A percentile compares a stretch with the other conserved stretches of the same genome.
phyloP scores from a whole-genome alignment of 2,329 filamentous ascomycete species.

The Calonectria crousiana region DNA sequence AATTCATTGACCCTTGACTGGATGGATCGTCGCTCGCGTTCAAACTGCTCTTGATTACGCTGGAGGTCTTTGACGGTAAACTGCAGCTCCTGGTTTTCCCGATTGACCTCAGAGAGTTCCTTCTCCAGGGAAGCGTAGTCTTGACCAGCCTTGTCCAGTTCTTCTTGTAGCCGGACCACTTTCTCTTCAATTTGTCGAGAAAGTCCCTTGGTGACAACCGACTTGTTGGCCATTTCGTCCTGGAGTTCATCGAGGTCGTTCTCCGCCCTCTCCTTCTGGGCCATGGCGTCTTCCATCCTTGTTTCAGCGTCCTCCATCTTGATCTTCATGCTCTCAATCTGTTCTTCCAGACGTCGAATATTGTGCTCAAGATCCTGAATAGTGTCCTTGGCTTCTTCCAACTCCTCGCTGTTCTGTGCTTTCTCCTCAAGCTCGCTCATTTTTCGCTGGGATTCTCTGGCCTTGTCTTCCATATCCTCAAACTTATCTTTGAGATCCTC shows the following conservation, averaged over 20 bases:
- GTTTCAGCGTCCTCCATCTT: slow-evolving; percentile 63
- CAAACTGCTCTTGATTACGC: slow-evolving; percentile 46
- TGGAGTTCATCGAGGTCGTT: slow-evolving; percentile 74
- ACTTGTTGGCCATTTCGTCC: slow-evolving; percentile 84
- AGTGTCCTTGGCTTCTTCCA: slow-evolving; percentile 68
- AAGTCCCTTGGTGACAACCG: slow-evolving; percentile 79
- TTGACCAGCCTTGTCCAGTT: slow-evolving; percentile 67
- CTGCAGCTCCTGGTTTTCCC: slow-evolving; percentile 60
- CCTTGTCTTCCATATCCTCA: slow-evolving; percentile 67
- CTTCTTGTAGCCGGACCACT: slow-evolving; percentile 73
- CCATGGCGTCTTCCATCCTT: slow-evolving; percentile 63
- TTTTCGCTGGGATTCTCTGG: slow-evolving; percentile 66
- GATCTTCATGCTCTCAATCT: slow-evolving; percentile 67
- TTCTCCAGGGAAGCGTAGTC: slow-evolving; percentile 66
- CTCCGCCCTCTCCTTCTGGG: slow-evolving; percentile 69
- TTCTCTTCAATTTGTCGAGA: slow-evolving; percentile 82
- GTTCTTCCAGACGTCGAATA: slow-evolving; percentile 65
- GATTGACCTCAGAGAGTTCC: slow-evolving; percentile 59
- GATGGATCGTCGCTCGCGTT: slow-evolving; percentile 50
- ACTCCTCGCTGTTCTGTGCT: slow-evolving; percentile 62
- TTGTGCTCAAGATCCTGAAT: slow-evolving; percentile 70
- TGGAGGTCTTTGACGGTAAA: slow-evolving; percentile 57
- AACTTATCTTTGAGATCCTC: slow-evolving; percentile 72
- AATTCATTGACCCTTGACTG: slow-evolving; percentile 65
- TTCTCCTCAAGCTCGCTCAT: slow-evolving; percentile 69